Evolutionary conservation across 1,284 basidiomycete species (phyloP), one percentile per base, ranked within the genome.

Genomic region (Pascua sp.): DNA sequence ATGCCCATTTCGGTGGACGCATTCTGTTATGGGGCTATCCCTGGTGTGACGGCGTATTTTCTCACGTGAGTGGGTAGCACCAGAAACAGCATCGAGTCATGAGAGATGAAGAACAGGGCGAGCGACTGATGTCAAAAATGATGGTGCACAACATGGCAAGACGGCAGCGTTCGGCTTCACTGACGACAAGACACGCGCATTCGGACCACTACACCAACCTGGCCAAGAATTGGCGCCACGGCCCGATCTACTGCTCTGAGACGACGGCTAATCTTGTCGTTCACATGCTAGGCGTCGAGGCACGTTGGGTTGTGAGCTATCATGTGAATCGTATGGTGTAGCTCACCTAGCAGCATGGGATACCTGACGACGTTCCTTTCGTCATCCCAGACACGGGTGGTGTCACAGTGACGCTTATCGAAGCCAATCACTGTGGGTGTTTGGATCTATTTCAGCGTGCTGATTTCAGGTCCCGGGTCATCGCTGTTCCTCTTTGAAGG

Each of bases 1-100:
- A 97, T 98, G 93, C 92, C 94, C 1, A 90, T 98, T 47, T 89
- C 92, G 8, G 93, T 97, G 0, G 95, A 98, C 69, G 93, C 92
- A 1, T 98, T 98, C 75, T 84, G 88, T 48, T 98, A 95, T 72
- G 93, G 93, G 2, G 80, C 81, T n/a, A 91, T 97, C 54, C 90
- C 91, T 8, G 85, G 84, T 11, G 85, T 96, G 11, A 88, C 83
- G 4, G 91, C 91, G 0, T 95, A 96, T 75, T 91, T 95, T 65
- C 78, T 96, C 61, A 91, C 87, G 90, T 89, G 63, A 56, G 84
- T 70, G 15, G 32, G 3, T 13, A 32, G 44, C 49, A 2, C 16
- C 17, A 16, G 43, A 49, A 49, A 7, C 24, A 32, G 24, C 24
- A 32, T n/a, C 4, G 24, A 32, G 24, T 3, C 24, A 32, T 32